Evolutionary conservation across 371 early-diverging fungal genomes (phyloP).

Genomic region (Batkoa obscura): DNA sequence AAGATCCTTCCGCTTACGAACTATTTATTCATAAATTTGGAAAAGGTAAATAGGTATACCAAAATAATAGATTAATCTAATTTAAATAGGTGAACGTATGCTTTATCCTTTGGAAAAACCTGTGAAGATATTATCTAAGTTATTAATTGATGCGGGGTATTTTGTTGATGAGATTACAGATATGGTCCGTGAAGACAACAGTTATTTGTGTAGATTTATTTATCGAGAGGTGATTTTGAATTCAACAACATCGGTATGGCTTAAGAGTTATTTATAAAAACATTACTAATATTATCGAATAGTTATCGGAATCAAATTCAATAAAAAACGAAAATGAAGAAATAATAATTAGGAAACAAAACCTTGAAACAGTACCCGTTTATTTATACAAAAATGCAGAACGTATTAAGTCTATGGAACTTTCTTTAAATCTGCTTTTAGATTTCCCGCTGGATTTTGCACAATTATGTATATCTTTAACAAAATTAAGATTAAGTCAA

Average conservation of each 20-base stretch:
- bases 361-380: constrained; percentile 50
- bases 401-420: constrained; percentile 37
- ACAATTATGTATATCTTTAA: constrained; percentile 39
- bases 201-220: constrained; percentile 54
- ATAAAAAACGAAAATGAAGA: background rate
- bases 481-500: constrained; percentile 40
- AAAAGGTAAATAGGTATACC: constrained; percentile 19
- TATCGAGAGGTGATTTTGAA: constrained; percentile 25
- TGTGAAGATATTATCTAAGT: constrained; percentile 36
- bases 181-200: constrained; percentile 64
- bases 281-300: too few relatives aligned
- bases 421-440: constrained; percentile 44
- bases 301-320: background rate
- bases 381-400: constrained; percentile 40
- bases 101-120: constrained; percentile 46
- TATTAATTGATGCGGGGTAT: constrained; percentile 60
- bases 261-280: background rate
- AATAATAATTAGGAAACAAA: constrained; percentile 35
- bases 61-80: background rate
- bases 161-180: constrained; percentile 51
- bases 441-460: constrained; percentile 58
- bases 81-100: constrained; percentile 27
- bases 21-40: constrained; percentile 36
- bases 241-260: background rate
- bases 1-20: constrained; percentile 47